Base-by-base conservation (phyloP, 1,284 basidiomycete species). In the Grifola frondosa region DNA sequence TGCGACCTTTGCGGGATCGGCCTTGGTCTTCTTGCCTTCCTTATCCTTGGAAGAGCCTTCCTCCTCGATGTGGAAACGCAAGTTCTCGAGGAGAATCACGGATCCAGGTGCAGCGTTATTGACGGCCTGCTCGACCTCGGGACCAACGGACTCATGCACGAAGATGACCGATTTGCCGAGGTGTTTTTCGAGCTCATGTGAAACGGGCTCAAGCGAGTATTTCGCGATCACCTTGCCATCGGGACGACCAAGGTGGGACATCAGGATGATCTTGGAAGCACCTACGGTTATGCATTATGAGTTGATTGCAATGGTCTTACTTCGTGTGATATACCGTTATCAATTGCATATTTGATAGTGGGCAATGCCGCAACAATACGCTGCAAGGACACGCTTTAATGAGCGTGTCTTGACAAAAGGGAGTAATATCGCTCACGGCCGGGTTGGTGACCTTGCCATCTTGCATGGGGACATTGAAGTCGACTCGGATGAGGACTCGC, bases 21-120 rank as follows among this genome's bases (percentile, higher is more conserved):
- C 95, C 72, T 97, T 97, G 63, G 81, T 86, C 78, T 97, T 97
- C 59, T 88, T 84, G 37, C 91, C 92, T 43, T 91, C 88, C 69
- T 90, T 88, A 68, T 96, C 91, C 73, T 97, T 96, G 62, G 80
- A 79, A 44, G 89, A 91, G 33, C 94, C 96, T 71, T 99, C 96
- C 71, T 99, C 96, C 66, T 97, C 96, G 54, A 94, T 91, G 72
- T 98, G 93, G 84, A 97, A 99, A 48, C 97, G 91, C 49, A 99
- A 75, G 73, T 99, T 99, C 74, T 99, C 96, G 59, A 99, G 84
- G 40, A 99, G 78, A 70, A 98, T 85, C 60, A 99, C 74, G 53
- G 94, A 77, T 32, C 95, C 94, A 21, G 75, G 62, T 28, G 80
- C 64, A 6, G 90, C 91, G 22, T 69, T 71, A 52, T 81, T 77